A percentile compares a stretch with the other conserved stretches of the same genome.
Conservation (phyloP, 306 rosid genomes). For the Vachellia collinsii region DNA sequence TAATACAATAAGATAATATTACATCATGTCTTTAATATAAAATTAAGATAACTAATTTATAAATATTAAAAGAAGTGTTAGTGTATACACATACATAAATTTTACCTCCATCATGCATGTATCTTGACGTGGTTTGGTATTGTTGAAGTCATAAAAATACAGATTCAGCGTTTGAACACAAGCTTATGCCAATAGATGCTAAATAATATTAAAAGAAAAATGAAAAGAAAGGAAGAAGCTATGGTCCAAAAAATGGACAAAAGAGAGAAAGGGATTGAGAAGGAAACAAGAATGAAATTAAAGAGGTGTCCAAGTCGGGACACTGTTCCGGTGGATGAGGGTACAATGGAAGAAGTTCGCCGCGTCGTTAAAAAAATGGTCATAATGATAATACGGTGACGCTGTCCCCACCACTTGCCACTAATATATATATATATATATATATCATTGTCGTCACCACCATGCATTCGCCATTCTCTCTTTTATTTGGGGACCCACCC, state of each 20-base stretch:
- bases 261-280: neutral
- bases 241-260: neutral
- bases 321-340: constrained; percentile 6
- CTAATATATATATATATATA: neutral
- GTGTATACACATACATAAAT: no score
- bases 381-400: neutral
- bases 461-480: neutral
- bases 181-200: no score
- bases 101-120: no score
- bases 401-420: constrained; percentile 4
- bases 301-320: neutral
- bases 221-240: no score
- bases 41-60: no score
- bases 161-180: no score
- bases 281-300: neutral
- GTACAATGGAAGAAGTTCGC: neutral
- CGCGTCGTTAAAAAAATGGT: neutral
- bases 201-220: no score
- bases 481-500: neutral
- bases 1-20: no score
- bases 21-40: no score
- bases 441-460: neutral
- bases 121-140: no score
- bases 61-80: no score
- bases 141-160: no score